Evolutionary conservation across 1,284 basidiomycete species (phyloP).

Genomic region (Grifola frondosa): DNA sequence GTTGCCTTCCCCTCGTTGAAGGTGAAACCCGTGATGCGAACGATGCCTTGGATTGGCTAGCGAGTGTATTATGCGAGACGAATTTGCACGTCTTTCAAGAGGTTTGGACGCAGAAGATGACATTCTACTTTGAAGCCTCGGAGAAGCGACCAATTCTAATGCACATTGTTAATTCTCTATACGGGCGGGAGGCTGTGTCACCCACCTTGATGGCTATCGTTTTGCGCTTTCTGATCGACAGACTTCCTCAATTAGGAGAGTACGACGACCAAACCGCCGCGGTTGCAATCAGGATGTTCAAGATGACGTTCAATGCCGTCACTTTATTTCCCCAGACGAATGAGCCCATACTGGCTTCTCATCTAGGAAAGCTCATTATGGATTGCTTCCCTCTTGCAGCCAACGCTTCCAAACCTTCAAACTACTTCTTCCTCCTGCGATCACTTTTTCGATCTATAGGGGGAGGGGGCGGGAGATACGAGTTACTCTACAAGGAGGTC

Average conservation of each 20-base stretch:
- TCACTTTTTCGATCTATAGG: slow-evolving; percentile 97
- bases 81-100: slow-evolving; percentile 93
- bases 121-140: slow-evolving; percentile 81
- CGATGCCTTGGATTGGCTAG: slow-evolving; percentile 88
- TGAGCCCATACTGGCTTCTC: slow-evolving; percentile 90
- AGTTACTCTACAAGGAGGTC: slow-evolving; percentile 95
- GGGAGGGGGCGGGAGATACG: slow-evolving; percentile 90
- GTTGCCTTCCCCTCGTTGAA: slow-evolving; percentile 87
- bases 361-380: slow-evolving; percentile 94
- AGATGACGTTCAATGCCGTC: slow-evolving; percentile 94
- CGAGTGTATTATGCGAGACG: slow-evolving; percentile 75
- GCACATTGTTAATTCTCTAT: slow-evolving; percentile 86
- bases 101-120: slow-evolving; percentile 90
- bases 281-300: slow-evolving; percentile 89
- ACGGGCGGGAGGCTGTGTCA: slow-evolving; percentile 81
- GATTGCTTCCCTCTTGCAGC: slow-evolving; percentile 94
- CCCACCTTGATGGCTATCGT: slow-evolving; percentile 93
- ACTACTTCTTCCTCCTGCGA: slow-evolving; percentile 94
- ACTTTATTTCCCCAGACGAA: slow-evolving; percentile 77
- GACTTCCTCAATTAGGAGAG: slow-evolving; percentile 84
- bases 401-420: slow-evolving; percentile 86
- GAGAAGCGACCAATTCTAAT: slow-evolving; percentile 81
- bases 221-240: slow-evolving; percentile 83
- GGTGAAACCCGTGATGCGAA: slow-evolving; percentile 77
- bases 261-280: slow-evolving; percentile 81